Conservation (phyloP, 179 eudicot genomes). For the Gypsophila paniculata region DNA sequence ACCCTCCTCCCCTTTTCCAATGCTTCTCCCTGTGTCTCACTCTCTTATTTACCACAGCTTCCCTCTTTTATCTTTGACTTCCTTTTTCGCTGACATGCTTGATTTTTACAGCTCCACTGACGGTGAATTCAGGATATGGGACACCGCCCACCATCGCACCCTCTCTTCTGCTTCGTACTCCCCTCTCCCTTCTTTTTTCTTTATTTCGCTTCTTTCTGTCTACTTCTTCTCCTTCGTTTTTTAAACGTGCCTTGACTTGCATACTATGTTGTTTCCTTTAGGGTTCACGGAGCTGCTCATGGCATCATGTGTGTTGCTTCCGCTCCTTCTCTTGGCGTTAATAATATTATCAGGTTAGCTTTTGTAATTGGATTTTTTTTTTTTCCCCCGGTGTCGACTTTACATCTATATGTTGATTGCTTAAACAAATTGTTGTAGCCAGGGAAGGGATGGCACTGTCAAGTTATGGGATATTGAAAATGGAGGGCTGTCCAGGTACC, state of each 20-base stretch:
- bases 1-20: too few relatives aligned
- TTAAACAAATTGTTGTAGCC: slow-evolving; percentile 40
- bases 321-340: slow-evolving; percentile 49
- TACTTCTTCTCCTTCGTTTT: too few relatives aligned
- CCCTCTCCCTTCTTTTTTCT: background rate
- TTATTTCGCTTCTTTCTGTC: too few relatives aligned
- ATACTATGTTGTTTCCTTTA: slow-evolving; percentile 24
- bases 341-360: slow-evolving; percentile 55
- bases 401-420: slow-evolving; percentile 3
- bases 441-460: slow-evolving; percentile 85
- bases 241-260: too few relatives aligned
- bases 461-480: slow-evolving; percentile 78
- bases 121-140: slow-evolving; percentile 87
- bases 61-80: background rate
- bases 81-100: slow-evolving; percentile 8
- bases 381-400: background rate
- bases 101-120: slow-evolving; percentile 64
- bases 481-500: slow-evolving; percentile 67
- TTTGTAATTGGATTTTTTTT: background rate
- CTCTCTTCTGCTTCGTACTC: slow-evolving; percentile 67
- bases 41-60: too few relatives aligned
- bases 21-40: too few relatives aligned
- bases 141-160: slow-evolving; percentile 61
- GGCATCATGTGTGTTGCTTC: slow-evolving; percentile 65
- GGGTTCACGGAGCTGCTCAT: slow-evolving; percentile 79